Evolutionary conservation across 2,329 filamentous ascomycete species (phyloP), one percentile per base, ranked within the genome.

Genomic region (Aureobasidium leucospermi): DNA sequence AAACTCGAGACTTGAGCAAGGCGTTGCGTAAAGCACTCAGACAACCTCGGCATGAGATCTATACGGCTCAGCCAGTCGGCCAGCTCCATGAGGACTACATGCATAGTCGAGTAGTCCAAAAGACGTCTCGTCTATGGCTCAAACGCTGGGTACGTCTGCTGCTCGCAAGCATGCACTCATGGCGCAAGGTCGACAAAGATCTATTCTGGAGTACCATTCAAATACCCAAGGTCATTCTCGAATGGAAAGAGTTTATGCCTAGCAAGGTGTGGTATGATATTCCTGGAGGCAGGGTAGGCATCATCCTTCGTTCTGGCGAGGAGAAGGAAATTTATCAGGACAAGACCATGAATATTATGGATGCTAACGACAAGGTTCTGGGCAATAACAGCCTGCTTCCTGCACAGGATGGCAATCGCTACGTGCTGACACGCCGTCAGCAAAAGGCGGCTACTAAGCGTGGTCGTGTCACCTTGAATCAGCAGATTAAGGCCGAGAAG

Each of bases 141-240:
- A 66, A 64, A 36, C 63, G 65, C 46, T 72, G 69, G 69, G 46
- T 68, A 8, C 65, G 66, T 1, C 57, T 69, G 5, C 53, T 69
- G 29, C 63, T 69, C 28, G 34, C n/a, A 11, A 38, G 32, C 15
- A 60, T 60, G 51, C 56, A 48, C 8, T 23, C 32, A 29, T 36
- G 32, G 45, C 57, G 58, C 34, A 60, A 15, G 39, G 23, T 41
- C 6, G 51, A 60, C 19, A 19, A 29, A 28, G 32, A 47, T 41
- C 42, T 55, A n/a, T 13, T 34, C n/a, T 60, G 58, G 58, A 60
- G 58, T 8, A 60, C 49, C 1, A n/a, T 13, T 15, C 34, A 48
- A 2, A 51, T 71, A 3, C 70, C 70, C 4, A 42, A 58, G 0
- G 32, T 71, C 10, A 57, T 73, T 28, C 66, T 63, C 62, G 47